Conservation (phyloP, 495 filamentous ascomycete species). For the Ramalina intermedia region DNA sequence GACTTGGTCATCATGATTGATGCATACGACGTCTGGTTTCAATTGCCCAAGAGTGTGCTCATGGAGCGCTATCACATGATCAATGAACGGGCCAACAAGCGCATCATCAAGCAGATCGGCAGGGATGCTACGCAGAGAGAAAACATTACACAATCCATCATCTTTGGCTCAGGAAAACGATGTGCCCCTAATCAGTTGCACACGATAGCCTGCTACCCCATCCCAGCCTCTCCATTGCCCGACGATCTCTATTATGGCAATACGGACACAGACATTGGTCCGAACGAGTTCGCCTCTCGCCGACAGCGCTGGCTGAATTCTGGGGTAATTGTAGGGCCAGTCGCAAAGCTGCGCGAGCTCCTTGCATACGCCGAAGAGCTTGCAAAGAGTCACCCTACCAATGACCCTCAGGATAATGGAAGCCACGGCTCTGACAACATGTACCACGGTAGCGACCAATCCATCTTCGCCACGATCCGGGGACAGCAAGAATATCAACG, state of each 20-base stretch:
- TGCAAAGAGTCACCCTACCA: neutral
- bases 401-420: neutral
- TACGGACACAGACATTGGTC: neutral
- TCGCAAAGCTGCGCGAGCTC: neutral
- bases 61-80: constrained; percentile 4
- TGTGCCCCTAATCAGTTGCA: constrained; percentile 3
- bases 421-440: neutral
- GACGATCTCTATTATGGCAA: constrained; percentile 1
- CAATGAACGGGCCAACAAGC: constrained; percentile 4
- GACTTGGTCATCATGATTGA: constrained; percentile 7
- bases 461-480: neutral
- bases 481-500: neutral
- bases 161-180: constrained; percentile 4
- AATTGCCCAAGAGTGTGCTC: constrained; percentile 1
- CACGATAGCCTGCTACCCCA: constrained; percentile 4
- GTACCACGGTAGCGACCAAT: neutral
- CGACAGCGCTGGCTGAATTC: neutral
- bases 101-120: neutral
- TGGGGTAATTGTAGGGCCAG: neutral
- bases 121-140: neutral
- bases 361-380: neutral
- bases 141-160: constrained; percentile 2
- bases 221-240: constrained; percentile 1
- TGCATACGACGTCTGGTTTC: constrained; percentile 7
- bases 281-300: neutral